Evolutionary conservation across 352 stramenopile species (phyloP), one percentile per base, ranked within the genome.

Genomic region (Globisporangium camurandrum): DNA sequence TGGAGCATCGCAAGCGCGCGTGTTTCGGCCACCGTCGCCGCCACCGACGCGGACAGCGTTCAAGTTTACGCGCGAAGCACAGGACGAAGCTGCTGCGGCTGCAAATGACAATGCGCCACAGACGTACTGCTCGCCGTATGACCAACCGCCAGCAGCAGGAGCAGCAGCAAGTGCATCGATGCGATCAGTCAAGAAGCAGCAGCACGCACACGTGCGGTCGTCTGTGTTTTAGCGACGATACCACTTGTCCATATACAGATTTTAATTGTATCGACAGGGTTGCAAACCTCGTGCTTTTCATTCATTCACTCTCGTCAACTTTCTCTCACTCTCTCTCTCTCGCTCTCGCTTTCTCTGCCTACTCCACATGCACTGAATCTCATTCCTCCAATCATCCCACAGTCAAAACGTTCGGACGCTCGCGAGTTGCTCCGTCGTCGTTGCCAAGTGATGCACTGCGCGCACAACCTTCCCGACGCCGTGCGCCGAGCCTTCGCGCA

Each of bases 121-220:
- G 50, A 57, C 67, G 19, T 91, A 88, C 48, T 74, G 66, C 38
- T 91, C 77, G 2, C 76, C 77, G 14, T 91, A 91, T 39, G 80
- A 88, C 41, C 66, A 74, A 49, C 53, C 76, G 9, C 62, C 72
- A 10, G 64, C 51, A n/a, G n/a, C n/a, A n/a, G n/a, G n/a, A n/a
- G n/a, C n/a, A n/a, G n/a, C n/a, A n/a, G n/a, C n/a, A n/a, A n/a
- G n/a, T n/a, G n/a, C n/a, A 31, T 54, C 71, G 55, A 68, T 76
- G 19, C 66, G 71, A 1, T 51, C 71, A 20, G 87, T n/a, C n/a
- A n/a, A n/a, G n/a, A n/a, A n/a, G n/a, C n/a, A 84, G 55, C 75
- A 79, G 47, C 69, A 63, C 52, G 71, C 72, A 16, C 45, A 58
- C 28, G 31, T 58, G 6, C 43, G 51, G 22, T 58, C 51, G 11